Evolutionary conservation across 2,329 filamentous ascomycete species (phyloP), one percentile per base, ranked within the genome.

Genomic region (Stylonectria norvegica): DNA sequence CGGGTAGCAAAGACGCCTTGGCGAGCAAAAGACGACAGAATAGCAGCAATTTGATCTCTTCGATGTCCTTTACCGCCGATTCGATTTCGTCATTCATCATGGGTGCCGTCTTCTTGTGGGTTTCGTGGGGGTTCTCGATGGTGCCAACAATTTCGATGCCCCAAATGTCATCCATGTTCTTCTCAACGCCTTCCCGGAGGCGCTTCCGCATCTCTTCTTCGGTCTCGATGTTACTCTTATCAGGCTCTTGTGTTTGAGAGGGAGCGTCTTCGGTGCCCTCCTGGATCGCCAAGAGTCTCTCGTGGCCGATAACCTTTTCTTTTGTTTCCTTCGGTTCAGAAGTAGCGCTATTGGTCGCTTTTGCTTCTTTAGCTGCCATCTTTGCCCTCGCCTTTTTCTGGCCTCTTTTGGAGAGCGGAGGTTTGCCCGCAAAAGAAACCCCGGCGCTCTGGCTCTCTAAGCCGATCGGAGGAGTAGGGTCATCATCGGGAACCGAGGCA

Each of bases 161-260:
- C 36, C 34, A 44, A 0, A 39, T 5, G 2, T 44, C 35, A 0
- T 56, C 42, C 2, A 44, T 20, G 15, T 59, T 58, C 40, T 58
- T 59, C 39, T 58, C 46, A 20, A 53, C 54, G 2, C 58, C 56
- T 25, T 59, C 32, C 0, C 46, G 53, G 2, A 60, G 20, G 1
- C 43, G 55, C 18, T 55, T 49, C 8, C 54, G 52, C 53, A 60
- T 58, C 23, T 59, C 58, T 2, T 38, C 44, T 22, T 60, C 58
- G 1, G 55, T 57, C 31, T 60, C 58, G 1, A 60, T 60, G 15
- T 50, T 56, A 5, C 37, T 51, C 28, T 52, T 58, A n/a, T 60
- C 53, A 0, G 56, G 58, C 17, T 56, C 56, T 18, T 40, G 34
- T 2, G 45, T 12, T 0, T 52, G 40, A 5, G 32, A 12, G 3